Evolutionary conservation across 805 yeast genomes (phyloP).

Genomic region (Myxozyma vanderwaltii): DNA sequence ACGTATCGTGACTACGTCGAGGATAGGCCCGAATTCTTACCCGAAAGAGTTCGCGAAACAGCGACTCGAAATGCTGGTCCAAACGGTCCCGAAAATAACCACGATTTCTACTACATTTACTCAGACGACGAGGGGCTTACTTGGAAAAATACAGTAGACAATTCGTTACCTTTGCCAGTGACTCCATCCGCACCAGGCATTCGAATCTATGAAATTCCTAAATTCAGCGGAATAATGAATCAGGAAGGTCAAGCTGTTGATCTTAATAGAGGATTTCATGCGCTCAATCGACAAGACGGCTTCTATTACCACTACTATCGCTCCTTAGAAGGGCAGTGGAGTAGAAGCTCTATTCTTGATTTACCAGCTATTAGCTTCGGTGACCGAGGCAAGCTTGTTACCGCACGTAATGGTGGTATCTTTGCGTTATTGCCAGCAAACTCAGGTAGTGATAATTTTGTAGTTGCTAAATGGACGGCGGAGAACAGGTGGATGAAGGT

Average conservation of each 20-base stretch:
- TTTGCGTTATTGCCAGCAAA: slow-evolving; percentile 8
- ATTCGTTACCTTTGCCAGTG: slow-evolving; percentile 23
- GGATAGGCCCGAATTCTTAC: slow-evolving; percentile 10
- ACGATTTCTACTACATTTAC: slow-evolving; percentile 34
- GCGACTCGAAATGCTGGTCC: slow-evolving; percentile 34
- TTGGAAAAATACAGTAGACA: slow-evolving; percentile 30
- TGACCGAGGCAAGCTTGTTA: slow-evolving; percentile 6
- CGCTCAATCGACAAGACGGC: slow-evolving; percentile 33
- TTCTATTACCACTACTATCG: slow-evolving; percentile 30
- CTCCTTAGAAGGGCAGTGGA: neutral
- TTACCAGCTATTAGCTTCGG: slow-evolving; percentile 10
- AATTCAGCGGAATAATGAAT: slow-evolving; percentile 33
- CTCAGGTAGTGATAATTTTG: neutral
- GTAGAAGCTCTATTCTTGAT: neutral
- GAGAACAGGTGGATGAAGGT: neutral
- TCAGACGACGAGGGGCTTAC: slow-evolving; percentile 36
- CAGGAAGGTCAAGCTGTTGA: slow-evolving; percentile 36
- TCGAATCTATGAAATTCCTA: slow-evolving; percentile 21
- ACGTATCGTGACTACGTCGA: slow-evolving; percentile 36
- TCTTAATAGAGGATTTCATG: slow-evolving; percentile 31
- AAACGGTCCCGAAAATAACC: slow-evolving; percentile 38
- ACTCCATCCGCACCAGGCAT: slow-evolving; percentile 18
- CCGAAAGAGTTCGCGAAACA: neutral
- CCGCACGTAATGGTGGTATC: neutral
- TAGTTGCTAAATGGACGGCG: neutral